Evolutionary conservation across 1,284 basidiomycete species (phyloP).

Genomic region (Ustilago shanxiensis): DNA sequence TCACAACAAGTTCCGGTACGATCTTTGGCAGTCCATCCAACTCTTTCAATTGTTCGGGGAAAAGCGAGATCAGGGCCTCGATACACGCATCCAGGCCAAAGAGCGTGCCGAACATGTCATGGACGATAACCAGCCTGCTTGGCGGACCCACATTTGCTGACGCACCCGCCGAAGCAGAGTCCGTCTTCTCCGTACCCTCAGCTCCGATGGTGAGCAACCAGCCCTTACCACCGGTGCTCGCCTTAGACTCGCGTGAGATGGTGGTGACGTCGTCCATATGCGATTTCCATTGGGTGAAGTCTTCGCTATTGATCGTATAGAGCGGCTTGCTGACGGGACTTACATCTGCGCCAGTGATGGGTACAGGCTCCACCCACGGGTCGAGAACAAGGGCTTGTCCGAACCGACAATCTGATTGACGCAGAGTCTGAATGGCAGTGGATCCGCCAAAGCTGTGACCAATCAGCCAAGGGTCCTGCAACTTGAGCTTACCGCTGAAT

Average conservation of each 20-base stretch:
- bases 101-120: constrained; percentile 65
- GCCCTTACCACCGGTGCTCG: constrained; percentile 35
- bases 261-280: constrained; percentile 55
- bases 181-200: constrained; percentile 41
- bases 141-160: constrained; percentile 17
- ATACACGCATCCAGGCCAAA: constrained; percentile 54
- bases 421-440: constrained; percentile 47
- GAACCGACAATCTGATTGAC: constrained; percentile 41
- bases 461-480: constrained; percentile 45
- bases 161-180: constrained; percentile 5
- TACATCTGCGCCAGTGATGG: constrained; percentile 27
- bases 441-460: constrained; percentile 63
- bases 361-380: constrained; percentile 57
- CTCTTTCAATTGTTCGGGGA: constrained; percentile 43
- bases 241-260: constrained; percentile 38
- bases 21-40: constrained; percentile 37
- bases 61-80: constrained; percentile 44
- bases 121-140: constrained; percentile 52
- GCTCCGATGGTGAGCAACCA: constrained; percentile 57
- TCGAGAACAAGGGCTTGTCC: constrained; percentile 51
- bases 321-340: constrained; percentile 51
- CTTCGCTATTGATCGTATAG: constrained; percentile 63
- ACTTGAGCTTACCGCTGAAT: constrained; percentile 47
- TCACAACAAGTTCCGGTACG: constrained; percentile 56
- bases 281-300: constrained; percentile 58